phyloP scores from a whole-genome alignment of 495 filamentous ascomycete genomes.

The Hypoxylon rickii region DNA sequence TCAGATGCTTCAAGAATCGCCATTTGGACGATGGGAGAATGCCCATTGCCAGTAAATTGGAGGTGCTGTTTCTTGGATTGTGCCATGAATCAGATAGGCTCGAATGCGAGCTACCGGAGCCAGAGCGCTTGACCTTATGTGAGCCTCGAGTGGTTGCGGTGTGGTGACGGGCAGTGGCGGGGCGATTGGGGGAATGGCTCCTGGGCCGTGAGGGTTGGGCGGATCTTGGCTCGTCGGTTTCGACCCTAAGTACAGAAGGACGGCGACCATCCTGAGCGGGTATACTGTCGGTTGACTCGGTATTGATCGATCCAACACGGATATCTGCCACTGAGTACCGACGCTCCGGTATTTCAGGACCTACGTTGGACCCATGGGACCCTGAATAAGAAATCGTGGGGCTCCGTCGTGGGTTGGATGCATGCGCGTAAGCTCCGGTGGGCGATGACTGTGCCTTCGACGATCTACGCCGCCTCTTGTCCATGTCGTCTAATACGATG shows the following conservation, averaged over 20 bases:
- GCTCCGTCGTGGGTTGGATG: conserved; percentile 61
- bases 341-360: conserved; percentile 68
- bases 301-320: conserved; percentile 50
- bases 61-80: conserved; percentile 65
- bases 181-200: conserved; percentile 81
- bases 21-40: conserved; percentile 83
- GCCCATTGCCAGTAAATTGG: conserved; percentile 68
- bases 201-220: conserved; percentile 56
- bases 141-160: conserved; percentile 65
- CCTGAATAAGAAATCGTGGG: conserved; percentile 61
- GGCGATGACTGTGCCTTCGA: conserved; percentile 84
- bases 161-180: conserved; percentile 69
- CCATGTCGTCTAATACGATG: conserved; percentile 95
- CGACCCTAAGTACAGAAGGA: conserved; percentile 44
- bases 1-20: conserved; percentile 89
- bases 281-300: conserved; percentile 45
- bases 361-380: conserved; percentile 60
- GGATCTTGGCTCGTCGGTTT: conserved; percentile 46
- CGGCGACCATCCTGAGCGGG: conserved; percentile 42
- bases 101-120: conserved; percentile 90
- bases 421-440: conserved; percentile 64
- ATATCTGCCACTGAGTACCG: conserved; percentile 51
- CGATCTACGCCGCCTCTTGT: conserved; percentile 83
- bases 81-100: conserved; percentile 75
- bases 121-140: conserved; percentile 78